Evolutionary conservation across 2,329 filamentous ascomycete genomes (phyloP), one percentile per base, ranked within the genome.

Genomic region (Pleomassaria siparia): DNA sequence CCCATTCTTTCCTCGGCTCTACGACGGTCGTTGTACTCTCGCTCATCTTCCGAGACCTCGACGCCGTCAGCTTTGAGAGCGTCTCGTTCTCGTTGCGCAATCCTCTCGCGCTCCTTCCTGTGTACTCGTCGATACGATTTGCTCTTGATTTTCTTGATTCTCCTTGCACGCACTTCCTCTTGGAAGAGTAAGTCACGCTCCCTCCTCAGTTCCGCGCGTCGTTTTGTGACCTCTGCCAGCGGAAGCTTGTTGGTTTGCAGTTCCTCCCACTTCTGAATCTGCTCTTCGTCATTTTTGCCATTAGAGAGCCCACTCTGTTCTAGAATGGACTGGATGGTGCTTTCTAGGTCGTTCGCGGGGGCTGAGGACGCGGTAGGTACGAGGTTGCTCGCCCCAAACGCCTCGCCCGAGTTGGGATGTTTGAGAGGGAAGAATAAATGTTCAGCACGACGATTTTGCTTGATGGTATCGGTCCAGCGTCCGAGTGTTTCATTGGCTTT

Each of bases 81-180:
- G 48, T 82, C 77, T 45, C 76, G 75, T 55, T 86, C 82, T 40
- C 78, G 73, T 50, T 82, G 74, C 41, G 81, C 77, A 49, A 80
- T 64, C 53, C 78, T 79, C 65, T 86, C 82, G 12, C 83, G 77
- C 65, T 88, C 88, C 66, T 87, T 96, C 29, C 92, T 85, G 72
- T 97, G 92, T 12, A 97, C 87, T 36, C 91, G 86, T 46, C 92
- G 88, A 68, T 95, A 99, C 0, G 91, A 83, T 71, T 96, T 99
- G 68, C 89, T 95, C 79, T 99, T 99, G 75, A 99, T 99, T 77
- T 97, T 97, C 76, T 96, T 96, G 73, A 99, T 90, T 20, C 94
- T 86, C 73, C 91, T 95, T 7, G 91, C 83, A 47, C 91, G 87
- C 35, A 91, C 86, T 63, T 95, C 87, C 72, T 97, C 92, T 10